Evolutionary conservation across 441 rosid genomes (phyloP).

Genomic region (Kokia cookei): DNA sequence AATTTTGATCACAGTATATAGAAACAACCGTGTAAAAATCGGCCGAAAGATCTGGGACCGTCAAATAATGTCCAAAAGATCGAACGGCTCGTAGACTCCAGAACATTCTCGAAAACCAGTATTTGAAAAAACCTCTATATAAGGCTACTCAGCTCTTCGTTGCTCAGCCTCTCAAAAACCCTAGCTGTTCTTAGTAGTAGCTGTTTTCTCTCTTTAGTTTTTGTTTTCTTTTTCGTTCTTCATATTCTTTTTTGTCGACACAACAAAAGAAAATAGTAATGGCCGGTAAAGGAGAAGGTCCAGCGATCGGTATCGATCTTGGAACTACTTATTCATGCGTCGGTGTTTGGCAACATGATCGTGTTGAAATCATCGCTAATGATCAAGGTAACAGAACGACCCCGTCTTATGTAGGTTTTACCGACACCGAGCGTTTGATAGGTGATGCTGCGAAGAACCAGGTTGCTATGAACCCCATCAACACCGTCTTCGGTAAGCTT

Average conservation of each 20-base stretch:
- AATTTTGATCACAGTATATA: too few relatives aligned
- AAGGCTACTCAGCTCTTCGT: neutral
- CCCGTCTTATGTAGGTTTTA: slow-evolving; percentile 47
- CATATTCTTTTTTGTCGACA: neutral
- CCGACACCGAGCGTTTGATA: slow-evolving; percentile 42
- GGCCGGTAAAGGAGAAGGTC: slow-evolving; percentile 62
- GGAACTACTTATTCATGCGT: slow-evolving; percentile 54
- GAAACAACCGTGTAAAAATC: too few relatives aligned
- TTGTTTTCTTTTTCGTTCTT: neutral
- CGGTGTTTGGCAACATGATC: slow-evolving; percentile 57
- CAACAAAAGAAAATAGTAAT: slow-evolving; percentile 16
- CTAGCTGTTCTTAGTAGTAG: slow-evolving; percentile 8
- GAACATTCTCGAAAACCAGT: slow-evolving; percentile 33
- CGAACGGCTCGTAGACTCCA: slow-evolving; percentile 15
- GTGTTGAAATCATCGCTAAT: slow-evolving; percentile 53
- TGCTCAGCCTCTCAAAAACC: slow-evolving; percentile 7
- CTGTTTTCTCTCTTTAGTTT: neutral
- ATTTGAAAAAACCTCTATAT: slow-evolving; percentile 15
- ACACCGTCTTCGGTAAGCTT: slow-evolving; percentile 47
- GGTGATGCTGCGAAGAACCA: slow-evolving; percentile 65
- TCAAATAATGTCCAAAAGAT: slow-evolving; percentile 9
- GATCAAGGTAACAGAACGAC: slow-evolving; percentile 55
- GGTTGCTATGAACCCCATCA: slow-evolving; percentile 53
- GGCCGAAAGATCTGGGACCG: slow-evolving; percentile 9
- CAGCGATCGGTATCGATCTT: slow-evolving; percentile 54